These are phyloP conservation scores for Camellia sinensis DNA, from an alignment of 148 eudicot genomes.

Conservation along the genomic window DNA sequence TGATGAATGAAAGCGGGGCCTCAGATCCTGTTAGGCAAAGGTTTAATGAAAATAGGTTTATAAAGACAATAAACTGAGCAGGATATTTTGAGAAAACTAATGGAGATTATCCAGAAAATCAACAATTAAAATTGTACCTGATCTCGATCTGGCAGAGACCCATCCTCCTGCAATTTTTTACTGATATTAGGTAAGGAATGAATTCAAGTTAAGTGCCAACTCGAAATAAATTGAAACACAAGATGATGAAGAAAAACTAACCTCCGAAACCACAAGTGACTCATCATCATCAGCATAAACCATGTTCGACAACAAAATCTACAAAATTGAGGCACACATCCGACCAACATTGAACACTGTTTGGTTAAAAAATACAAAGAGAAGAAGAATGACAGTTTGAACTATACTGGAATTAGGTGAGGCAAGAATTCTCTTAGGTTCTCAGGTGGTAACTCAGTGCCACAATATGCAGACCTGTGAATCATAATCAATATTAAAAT, in stretches of 20 bases:
- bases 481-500: not conserved
- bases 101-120: not conserved
- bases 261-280: conserved; percentile 87
- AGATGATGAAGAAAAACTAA: conserved; percentile 27
- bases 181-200: not conserved
- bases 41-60: not conserved
- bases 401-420: conserved; percentile 77
- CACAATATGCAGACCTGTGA: conserved; percentile 91
- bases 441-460: conserved; percentile 89
- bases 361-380: not conserved
- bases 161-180: conserved; percentile 71
- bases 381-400: not conserved
- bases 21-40: conserved; percentile 64
- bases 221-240: not conserved
- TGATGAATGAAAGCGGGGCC: conserved; percentile 95
- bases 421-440: conserved; percentile 82
- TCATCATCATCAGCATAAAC: conserved; percentile 96
- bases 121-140: conserved; percentile 45
- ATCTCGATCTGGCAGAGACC: conserved; percentile 87
- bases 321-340: conserved; percentile 20
- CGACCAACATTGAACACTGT: not conserved
- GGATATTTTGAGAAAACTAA: not conserved
- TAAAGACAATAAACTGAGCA: not conserved
- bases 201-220: not conserved
- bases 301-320: conserved; percentile 94